Evolutionary conservation across 768 basidiomycete genomes (phyloP).

Genomic region (Kwoniella bestiolae): DNA sequence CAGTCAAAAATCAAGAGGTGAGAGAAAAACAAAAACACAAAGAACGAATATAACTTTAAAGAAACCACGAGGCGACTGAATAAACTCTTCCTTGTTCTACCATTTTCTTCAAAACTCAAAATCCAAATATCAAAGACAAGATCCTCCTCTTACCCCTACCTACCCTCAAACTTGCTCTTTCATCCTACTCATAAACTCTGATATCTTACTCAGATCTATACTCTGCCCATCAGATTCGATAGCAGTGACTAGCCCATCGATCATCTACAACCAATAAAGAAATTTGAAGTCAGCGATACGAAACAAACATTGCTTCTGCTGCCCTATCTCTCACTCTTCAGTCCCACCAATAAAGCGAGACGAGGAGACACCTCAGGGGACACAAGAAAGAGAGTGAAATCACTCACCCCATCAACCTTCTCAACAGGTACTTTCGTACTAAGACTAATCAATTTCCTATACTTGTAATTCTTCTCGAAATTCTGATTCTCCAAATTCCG

Average conservation of each 20-base stretch:
- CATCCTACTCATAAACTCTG: constrained; percentile 46
- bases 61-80: too few species aligned
- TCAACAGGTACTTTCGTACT: constrained; percentile 86
- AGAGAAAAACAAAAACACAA: too few species aligned
- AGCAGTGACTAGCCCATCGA: constrained; percentile 50
- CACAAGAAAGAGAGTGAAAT: neutral
- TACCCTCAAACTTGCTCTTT: constrained; percentile 23
- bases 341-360: too few species aligned
- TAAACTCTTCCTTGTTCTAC: too few species aligned
- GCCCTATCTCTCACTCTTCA: too few species aligned
- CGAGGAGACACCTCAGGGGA: too few species aligned
- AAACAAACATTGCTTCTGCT: too few species aligned
- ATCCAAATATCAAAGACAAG: neutral
- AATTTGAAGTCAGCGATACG: too few species aligned
- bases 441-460: constrained; percentile 85
- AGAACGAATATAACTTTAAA: too few species aligned
- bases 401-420: constrained; percentile 83
- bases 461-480: constrained; percentile 87
- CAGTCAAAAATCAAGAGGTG: too few species aligned
- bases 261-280: too few species aligned
- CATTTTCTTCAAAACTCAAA: too few species aligned
- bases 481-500: constrained; percentile 74
- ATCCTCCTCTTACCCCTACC: neutral
- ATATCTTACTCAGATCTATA: constrained; percentile 42
- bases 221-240: constrained; percentile 50